Evolutionary conservation across 352 stramenopile species (phyloP), one percentile per base, ranked within the genome.

Genomic region (Phytophthora melonis): DNA sequence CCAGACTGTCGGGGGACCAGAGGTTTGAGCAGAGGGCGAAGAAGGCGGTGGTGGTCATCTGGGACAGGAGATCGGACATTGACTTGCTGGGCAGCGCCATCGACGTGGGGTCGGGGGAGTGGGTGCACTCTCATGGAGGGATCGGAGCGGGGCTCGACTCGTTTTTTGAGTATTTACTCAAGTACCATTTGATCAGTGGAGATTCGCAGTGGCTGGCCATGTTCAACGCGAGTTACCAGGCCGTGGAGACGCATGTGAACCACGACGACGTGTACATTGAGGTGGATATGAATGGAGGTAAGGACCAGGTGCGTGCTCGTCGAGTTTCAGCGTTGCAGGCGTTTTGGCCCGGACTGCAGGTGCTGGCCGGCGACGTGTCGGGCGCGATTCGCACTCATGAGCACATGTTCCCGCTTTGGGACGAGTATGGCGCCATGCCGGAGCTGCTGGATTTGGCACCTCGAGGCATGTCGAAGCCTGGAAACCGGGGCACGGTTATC

Each of bases 101-200:
- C 72, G 89, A 99, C 75, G 91, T 98, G 1, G 64, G 85, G 3
- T 98, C 79, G 18, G 97, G 97, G 9, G 64, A 92, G 52, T 97
- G 89, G 91, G 63, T 90, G 16, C 79, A 92, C 54, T 86, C 85
- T 19, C 80, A 93, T 47, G 89, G 92, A 7, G 84, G 94, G 39
- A 95, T 99, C 58, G 96, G 96, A 30, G 90, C 91, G 0, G 98
- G 98, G 23, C 88, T 98, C 1, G 98, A 99, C 80, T 99, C 93
- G 53, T 99, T 98, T 75, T 99, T 98, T 68, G 98, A 99, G 81
- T 99, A 99, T 77, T 72, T 99, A 39, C 74, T 99, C n/a, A 99
- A 99, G 78, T 97, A 97, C 68, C 93, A 99, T 72, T 81, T 99
- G 39, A 77, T 99, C n/a, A 98, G 98, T 75, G 93, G 93, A 21